These are phyloP conservation scores for Geranium incanum DNA, from an alignment of 441 rosid genomes.

Conservation along the genomic window DNA sequence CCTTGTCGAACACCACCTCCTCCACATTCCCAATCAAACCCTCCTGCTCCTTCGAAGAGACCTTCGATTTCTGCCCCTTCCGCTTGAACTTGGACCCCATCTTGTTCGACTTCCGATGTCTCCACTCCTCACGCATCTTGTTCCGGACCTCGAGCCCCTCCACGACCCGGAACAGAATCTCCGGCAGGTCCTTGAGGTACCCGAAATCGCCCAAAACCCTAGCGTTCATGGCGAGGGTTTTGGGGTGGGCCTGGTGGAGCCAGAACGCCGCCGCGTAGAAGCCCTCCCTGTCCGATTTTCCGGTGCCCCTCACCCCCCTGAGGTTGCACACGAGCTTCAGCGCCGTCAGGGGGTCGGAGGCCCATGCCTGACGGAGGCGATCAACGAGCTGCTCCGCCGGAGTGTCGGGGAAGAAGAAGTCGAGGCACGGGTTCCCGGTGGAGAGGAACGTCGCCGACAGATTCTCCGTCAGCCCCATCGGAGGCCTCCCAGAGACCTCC, in stretches of 20 bases:
- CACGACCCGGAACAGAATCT: conserved; percentile 24
- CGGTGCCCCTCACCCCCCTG: conserved; percentile 39
- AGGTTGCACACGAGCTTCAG: conserved; percentile 36
- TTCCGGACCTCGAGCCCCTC: conserved; percentile 18
- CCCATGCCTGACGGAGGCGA: conserved; percentile 28
- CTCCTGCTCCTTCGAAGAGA: conserved; percentile 15
- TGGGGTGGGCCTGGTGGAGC: conserved; percentile 23
- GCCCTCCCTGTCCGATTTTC: conserved; percentile 23
- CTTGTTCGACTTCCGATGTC: background rate
- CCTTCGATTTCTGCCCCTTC: conserved; percentile 5
- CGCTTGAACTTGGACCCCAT: background rate
- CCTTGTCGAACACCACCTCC: conserved; percentile 16
- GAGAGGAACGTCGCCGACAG: conserved; percentile 29
- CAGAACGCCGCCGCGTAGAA: conserved; percentile 20
- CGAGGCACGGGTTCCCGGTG: conserved; percentile 37
- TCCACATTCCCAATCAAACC: conserved; percentile 15
- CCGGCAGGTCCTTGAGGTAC: conserved; percentile 22
- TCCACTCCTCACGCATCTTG: conserved; percentile 12
- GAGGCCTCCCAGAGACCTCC: conserved; percentile 12
- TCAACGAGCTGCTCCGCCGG: conserved; percentile 17
- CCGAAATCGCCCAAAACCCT: conserved; percentile 20
- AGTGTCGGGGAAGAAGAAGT: conserved; percentile 44
- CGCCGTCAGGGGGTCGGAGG: conserved; percentile 33
- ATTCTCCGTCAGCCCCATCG: conserved; percentile 31
- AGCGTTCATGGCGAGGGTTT: conserved; percentile 19